These are phyloP conservation scores for Pseudocercospora fuligena DNA, from an alignment of 2,329 filamentous ascomycete species.

Conservation along the genomic window DNA sequence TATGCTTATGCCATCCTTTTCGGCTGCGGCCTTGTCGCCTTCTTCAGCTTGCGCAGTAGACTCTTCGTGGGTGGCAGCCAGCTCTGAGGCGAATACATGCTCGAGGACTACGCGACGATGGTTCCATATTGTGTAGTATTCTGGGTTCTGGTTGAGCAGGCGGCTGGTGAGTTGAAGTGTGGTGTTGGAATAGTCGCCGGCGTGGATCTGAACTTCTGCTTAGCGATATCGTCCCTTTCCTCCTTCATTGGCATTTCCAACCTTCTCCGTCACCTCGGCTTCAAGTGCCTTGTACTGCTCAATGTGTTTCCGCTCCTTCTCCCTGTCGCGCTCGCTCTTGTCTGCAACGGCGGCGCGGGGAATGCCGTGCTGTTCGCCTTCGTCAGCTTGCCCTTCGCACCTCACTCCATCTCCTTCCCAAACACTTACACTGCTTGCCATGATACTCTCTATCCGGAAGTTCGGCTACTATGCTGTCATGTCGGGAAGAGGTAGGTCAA, in stretches of 20 bases:
- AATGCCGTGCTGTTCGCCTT: slow-evolving; percentile 74
- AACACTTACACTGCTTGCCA: slow-evolving; percentile 21
- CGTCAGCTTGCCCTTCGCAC: slow-evolving; percentile 12
- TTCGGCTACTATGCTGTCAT: neutral
- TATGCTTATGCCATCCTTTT: slow-evolving; percentile 35
- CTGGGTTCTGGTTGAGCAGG: slow-evolving; percentile 76
- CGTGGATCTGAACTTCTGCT: slow-evolving; percentile 44
- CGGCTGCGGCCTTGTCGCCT: slow-evolving; percentile 34
- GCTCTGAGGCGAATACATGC: slow-evolving; percentile 59
- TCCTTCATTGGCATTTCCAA: slow-evolving; percentile 39
- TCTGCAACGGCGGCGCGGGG: slow-evolving; percentile 65
- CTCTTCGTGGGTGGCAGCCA: slow-evolving; percentile 39
- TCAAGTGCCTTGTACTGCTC: slow-evolving; percentile 75
- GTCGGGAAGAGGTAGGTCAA: neutral
- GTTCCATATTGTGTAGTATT: slow-evolving; percentile 93
- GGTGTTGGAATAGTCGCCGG: slow-evolving; percentile 57
- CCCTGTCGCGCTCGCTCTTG: slow-evolving; percentile 70
- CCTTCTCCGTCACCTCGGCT: slow-evolving; percentile 68
- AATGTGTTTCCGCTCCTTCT: slow-evolving; percentile 77
- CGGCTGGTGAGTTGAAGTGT: slow-evolving; percentile 72
- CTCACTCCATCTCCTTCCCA: slow-evolving; percentile 8
- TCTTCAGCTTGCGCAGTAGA: slow-evolving; percentile 34
- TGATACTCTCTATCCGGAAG: neutral
- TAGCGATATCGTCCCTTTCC: neutral
- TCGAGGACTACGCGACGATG: slow-evolving; percentile 74